Evolutionary conservation across 345 rosid genomes (phyloP).

Genomic region (Durio zibethinus): DNA sequence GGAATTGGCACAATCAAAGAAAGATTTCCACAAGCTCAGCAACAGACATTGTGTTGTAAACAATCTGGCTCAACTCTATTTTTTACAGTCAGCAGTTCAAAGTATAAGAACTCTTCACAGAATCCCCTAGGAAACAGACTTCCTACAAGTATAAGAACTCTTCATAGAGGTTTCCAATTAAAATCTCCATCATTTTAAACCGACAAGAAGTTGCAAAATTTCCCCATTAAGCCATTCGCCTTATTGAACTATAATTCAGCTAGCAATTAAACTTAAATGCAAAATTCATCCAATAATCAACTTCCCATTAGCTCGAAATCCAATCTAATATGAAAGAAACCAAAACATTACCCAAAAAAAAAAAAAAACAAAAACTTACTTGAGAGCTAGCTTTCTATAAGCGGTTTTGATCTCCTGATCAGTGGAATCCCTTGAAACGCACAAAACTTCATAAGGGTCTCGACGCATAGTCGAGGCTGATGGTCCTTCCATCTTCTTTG

Average conservation of each 20-base stretch:
- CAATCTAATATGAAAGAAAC: neutral
- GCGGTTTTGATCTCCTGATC: slow-evolving; percentile 98
- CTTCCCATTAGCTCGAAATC: neutral
- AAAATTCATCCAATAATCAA: neutral
- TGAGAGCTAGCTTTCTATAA: slow-evolving; percentile 92
- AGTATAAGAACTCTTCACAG: neutral
- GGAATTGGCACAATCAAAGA: neutral
- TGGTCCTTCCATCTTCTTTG: slow-evolving; percentile 66
- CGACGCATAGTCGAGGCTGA: slow-evolving; percentile 61
- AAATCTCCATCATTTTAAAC: neutral
- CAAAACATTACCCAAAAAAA: neutral
- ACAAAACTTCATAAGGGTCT: slow-evolving; percentile 93
- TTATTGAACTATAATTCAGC: slow-evolving; percentile 13
- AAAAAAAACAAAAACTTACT: slow-evolving; percentile 39
- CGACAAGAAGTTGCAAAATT: neutral
- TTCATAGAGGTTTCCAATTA: neutral
- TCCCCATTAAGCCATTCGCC: neutral
- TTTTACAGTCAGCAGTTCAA: neutral
- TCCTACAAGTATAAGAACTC: neutral
- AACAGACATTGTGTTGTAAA: neutral
- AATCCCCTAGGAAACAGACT: neutral
- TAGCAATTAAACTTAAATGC: slow-evolving; percentile 1
- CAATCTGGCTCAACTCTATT: neutral
- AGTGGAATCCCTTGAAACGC: slow-evolving; percentile 74
- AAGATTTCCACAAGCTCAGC: neutral